Percentiles rank a stretch among this genome's conserved stretches.
Evolutionary conservation across 495 filamentous ascomycete genomes (phyloP).

Genomic region (Aspergillus sclerotiicarbonarius): DNA sequence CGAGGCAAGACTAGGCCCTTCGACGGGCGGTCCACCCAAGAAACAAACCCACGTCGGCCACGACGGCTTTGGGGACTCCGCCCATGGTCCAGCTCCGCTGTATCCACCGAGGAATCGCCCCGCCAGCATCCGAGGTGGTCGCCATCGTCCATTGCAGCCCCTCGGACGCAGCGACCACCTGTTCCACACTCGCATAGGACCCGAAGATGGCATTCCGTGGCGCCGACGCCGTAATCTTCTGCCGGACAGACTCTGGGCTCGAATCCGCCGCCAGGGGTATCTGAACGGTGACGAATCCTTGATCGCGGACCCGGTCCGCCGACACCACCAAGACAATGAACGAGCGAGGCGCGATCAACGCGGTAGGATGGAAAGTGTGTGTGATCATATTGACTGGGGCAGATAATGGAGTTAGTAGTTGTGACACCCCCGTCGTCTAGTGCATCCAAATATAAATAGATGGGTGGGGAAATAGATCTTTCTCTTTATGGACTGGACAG

Average conservation of each 20-base stretch:
- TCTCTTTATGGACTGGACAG: no score
- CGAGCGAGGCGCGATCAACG: slow-evolving; percentile 35
- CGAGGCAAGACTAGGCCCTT: slow-evolving; percentile 18
- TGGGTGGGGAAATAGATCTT: no score
- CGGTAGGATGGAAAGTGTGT: slow-evolving; percentile 36
- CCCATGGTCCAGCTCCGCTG: slow-evolving; percentile 55
- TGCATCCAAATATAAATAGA: background rate
- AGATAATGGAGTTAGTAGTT: no score
- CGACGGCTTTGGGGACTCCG: slow-evolving; percentile 62
- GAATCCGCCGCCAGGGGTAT: slow-evolving; percentile 46
- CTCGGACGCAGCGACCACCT: slow-evolving; percentile 35
- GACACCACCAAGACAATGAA: slow-evolving; percentile 40
- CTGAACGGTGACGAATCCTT: slow-evolving; percentile 54
- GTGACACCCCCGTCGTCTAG: no score
- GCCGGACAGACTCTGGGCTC: slow-evolving; percentile 28
- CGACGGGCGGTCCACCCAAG: slow-evolving; percentile 54
- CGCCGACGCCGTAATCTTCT: slow-evolving; percentile 25
- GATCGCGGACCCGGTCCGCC: slow-evolving; percentile 19
- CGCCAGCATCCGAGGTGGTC: slow-evolving; percentile 67
- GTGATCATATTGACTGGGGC: slow-evolving; percentile 42
- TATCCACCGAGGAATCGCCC: slow-evolving; percentile 63
- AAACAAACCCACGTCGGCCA: slow-evolving; percentile 71
- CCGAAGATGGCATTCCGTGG: slow-evolving; percentile 50
- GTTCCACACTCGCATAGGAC: slow-evolving; percentile 62
- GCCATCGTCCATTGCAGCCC: slow-evolving; percentile 66